Conservation (phyloP, 805 yeast genomes). For the Yarrowia deformans region DNA sequence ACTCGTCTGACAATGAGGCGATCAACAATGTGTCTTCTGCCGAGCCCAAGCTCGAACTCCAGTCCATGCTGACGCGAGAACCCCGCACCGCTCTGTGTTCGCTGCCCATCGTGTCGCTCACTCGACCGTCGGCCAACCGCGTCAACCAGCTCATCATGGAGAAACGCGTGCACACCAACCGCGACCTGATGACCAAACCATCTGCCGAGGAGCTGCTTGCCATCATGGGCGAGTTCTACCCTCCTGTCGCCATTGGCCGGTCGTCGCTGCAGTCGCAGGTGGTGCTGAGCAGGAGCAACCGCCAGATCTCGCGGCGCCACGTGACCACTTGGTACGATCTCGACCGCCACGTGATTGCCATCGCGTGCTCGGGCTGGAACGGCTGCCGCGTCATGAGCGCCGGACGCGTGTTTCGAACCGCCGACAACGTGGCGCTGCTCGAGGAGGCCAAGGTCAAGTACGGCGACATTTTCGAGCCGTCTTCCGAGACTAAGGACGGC, state of each 20-base stretch:
- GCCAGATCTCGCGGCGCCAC: slow-evolving; percentile 73
- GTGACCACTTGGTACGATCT: slow-evolving; percentile 58
- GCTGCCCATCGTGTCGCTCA: slow-evolving; percentile 26
- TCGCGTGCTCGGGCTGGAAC: slow-evolving; percentile 83
- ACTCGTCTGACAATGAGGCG: too few species aligned
- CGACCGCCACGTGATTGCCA: slow-evolving; percentile 52
- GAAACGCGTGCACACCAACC: slow-evolving; percentile 24
- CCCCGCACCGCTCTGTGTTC: slow-evolving; percentile 24
- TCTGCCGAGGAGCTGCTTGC: slow-evolving; percentile 25
- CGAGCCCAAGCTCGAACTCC: too few species aligned
- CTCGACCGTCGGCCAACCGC: slow-evolving; percentile 19
- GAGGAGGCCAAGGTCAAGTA: slow-evolving; percentile 35
- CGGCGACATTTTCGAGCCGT: slow-evolving; percentile 36
- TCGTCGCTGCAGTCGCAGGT: slow-evolving; percentile 67
- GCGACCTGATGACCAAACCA: slow-evolving; percentile 9
- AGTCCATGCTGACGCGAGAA: neutral
- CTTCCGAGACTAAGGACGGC: neutral
- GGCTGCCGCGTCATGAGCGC: slow-evolving; percentile 66
- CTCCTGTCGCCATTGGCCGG: slow-evolving; percentile 64
- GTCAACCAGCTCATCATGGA: slow-evolving; percentile 24
- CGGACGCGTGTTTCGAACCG: slow-evolving; percentile 12
- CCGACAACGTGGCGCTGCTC: slow-evolving; percentile 25
- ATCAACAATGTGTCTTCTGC: too few species aligned
- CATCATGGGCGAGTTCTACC: slow-evolving; percentile 45
- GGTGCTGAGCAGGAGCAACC: slow-evolving; percentile 57